These are phyloP conservation scores for Pseudozyma sp. DNA, from an alignment of 1,284 basidiomycete species.

Conservation along the genomic window DNA sequence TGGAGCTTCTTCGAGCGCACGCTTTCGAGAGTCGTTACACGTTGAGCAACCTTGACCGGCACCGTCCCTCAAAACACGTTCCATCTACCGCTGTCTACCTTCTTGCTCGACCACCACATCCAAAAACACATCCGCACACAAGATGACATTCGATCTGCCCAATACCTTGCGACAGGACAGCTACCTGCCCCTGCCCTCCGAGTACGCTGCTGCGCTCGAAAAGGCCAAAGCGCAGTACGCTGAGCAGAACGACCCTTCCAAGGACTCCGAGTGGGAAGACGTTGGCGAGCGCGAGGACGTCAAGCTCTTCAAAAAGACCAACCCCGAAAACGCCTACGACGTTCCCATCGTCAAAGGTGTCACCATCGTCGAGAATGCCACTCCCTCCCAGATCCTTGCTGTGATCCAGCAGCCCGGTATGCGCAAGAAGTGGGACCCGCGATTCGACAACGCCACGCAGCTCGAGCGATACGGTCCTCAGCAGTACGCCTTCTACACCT, in stretches of 20 bases:
- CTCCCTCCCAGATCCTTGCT: conserved; percentile 56
- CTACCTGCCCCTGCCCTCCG: conserved; percentile 47
- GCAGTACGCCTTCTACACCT: conserved; percentile 55
- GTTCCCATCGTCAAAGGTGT: conserved; percentile 58
- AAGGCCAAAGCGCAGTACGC: conserved; percentile 49
- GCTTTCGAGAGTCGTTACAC: no score
- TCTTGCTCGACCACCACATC: neutral
- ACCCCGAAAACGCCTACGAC: conserved; percentile 54
- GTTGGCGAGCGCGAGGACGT: conserved; percentile 58
- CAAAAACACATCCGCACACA: neutral
- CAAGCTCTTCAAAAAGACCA: conserved; percentile 55
- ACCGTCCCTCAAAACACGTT: no score
- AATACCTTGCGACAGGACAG: conserved; percentile 16
- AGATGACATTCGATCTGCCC: conserved; percentile 61
- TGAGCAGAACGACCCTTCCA: conserved; percentile 40
- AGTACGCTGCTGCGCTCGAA: conserved; percentile 51
- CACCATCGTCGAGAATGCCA: conserved; percentile 59
- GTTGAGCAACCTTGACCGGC: no score
- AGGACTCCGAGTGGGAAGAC: conserved; percentile 58
- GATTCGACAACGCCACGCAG: conserved; percentile 52
- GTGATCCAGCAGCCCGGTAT: conserved; percentile 62
- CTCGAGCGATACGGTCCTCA: conserved; percentile 44
- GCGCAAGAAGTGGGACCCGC: conserved; percentile 63
- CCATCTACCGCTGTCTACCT: neutral
- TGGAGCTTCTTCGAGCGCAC: no score